Evolutionary conservation across 2,329 filamentous ascomycete genomes (phyloP).

Genomic region (Aureobasidium sp.): DNA sequence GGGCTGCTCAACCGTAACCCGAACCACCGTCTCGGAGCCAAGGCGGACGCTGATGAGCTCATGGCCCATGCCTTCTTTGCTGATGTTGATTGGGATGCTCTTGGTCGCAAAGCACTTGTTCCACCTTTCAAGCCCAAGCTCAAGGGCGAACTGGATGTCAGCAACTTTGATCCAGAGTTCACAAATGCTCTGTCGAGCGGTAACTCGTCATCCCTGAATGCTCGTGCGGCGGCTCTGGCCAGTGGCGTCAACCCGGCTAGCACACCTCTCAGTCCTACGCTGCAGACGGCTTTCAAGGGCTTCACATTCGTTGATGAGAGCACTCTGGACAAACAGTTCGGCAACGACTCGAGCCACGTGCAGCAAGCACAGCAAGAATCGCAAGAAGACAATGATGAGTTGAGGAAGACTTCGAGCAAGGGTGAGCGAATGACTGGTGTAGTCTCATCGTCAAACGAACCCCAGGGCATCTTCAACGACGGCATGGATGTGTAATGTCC

Average conservation of each 20-base stretch:
- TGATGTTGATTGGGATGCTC: conserved; percentile 85
- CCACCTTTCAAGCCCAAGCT: conserved; percentile 97
- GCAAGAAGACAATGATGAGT: conserved; percentile 29
- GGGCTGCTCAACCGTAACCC: conserved; percentile 94
- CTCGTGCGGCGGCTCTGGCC: conserved; percentile 78
- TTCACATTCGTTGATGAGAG: conserved; percentile 99
- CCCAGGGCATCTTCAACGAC: conserved; percentile 42
- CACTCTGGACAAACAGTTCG: conserved; percentile 53
- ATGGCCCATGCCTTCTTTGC: conserved; percentile 92
- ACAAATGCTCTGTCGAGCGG: conserved; percentile 87
- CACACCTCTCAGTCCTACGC: conserved; percentile 86
- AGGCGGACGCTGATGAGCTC: conserved; percentile 84
- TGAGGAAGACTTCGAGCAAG: conserved; percentile 30
- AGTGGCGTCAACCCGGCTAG: conserved; percentile 75
- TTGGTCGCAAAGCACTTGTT: conserved; percentile 84
- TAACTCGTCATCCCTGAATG: conserved; percentile 78
- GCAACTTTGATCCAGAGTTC: conserved; percentile 97
- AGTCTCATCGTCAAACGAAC: conserved; percentile 36
- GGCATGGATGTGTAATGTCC: conserved; percentile 33
- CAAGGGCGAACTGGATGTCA: conserved; percentile 91
- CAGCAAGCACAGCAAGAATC: conserved; percentile 25
- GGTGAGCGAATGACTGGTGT: conserved; percentile 49
- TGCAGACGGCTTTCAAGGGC: conserved; percentile 96
- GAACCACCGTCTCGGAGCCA: conserved; percentile 86
- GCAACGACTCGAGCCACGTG: conserved; percentile 30